Evolutionary conservation across 345 rosid species (phyloP).

Genomic region (Eucalyptus cladocalyx): DNA sequence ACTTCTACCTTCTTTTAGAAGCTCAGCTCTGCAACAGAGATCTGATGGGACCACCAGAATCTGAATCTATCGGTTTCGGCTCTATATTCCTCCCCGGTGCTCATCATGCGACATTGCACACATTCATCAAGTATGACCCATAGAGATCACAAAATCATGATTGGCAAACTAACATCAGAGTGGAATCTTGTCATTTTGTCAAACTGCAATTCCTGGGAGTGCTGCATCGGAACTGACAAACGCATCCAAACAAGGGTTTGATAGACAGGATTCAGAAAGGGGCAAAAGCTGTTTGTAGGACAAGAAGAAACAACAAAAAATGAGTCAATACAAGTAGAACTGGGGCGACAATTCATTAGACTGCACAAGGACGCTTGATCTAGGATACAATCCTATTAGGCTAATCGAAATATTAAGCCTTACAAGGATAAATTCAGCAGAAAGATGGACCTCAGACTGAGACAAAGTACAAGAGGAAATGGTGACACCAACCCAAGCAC

Average conservation of each 20-base stretch:
- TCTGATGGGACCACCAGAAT: not conserved
- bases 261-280: not conserved
- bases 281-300: not conserved
- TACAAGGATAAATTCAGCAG: not conserved
- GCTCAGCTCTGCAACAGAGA: not conserved
- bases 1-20: not conserved
- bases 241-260: not conserved
- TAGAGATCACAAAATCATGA: not conserved
- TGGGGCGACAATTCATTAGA: not conserved
- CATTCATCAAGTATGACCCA: not conserved
- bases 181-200: not conserved
- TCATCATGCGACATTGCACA: not conserved
- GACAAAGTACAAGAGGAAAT: not conserved
- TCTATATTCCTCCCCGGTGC: not conserved
- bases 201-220: not conserved
- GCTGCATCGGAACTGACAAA: not conserved
- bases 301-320: not conserved
- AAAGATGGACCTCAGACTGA: not conserved
- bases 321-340: not conserved
- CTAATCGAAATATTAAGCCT: not conserved
- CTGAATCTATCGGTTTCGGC: not conserved
- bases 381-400: not conserved
- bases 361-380: not conserved
- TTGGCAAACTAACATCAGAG: not conserved
- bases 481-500: not conserved